A percentile compares a stretch with the other conserved stretches of the same genome.
phyloP scores from a whole-genome alignment of 2,329 filamentous ascomycete species.

The Pseudogymnoascus sp. region DNA sequence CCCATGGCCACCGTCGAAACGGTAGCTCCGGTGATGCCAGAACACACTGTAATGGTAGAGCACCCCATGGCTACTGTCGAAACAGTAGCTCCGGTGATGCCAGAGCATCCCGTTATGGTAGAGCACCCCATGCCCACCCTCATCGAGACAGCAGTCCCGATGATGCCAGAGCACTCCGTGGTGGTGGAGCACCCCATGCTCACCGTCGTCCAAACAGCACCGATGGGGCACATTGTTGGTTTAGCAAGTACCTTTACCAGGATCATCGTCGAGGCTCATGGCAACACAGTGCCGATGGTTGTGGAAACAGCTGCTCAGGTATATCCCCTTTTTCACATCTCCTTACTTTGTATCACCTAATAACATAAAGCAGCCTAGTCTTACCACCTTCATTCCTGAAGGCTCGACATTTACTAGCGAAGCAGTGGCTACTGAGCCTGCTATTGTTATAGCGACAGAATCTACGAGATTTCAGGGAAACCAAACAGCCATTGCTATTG shows the following conservation, averaged over 20 bases:
- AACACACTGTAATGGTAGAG: neutral
- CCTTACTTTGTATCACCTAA: neutral
- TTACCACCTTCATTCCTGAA: neutral
- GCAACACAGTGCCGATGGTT: neutral
- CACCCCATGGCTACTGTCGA: neutral
- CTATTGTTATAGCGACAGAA: neutral
- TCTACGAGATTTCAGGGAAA: slow-evolving; percentile 1
- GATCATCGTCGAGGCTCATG: neutral
- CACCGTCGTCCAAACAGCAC: neutral
- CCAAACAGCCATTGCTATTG: neutral
- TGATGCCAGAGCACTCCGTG: neutral
- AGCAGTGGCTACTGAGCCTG: neutral
- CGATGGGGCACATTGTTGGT: neutral
- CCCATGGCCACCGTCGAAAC: neutral
- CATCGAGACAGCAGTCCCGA: neutral
- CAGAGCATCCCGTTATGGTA: neutral
- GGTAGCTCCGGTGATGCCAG: no score
- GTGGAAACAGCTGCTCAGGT: neutral
- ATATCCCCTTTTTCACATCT: neutral
- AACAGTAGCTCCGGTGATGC: neutral
- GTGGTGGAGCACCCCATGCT: neutral
- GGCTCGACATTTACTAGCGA: neutral
- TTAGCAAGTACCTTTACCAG: slow-evolving; percentile 9
- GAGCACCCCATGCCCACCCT: neutral
- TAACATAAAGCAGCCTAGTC: neutral